Evolutionary conservation across 2,329 filamentous ascomycete genomes (phyloP), one percentile per base, ranked within the genome.

Genomic region (Thielaviopsis euricoi): DNA sequence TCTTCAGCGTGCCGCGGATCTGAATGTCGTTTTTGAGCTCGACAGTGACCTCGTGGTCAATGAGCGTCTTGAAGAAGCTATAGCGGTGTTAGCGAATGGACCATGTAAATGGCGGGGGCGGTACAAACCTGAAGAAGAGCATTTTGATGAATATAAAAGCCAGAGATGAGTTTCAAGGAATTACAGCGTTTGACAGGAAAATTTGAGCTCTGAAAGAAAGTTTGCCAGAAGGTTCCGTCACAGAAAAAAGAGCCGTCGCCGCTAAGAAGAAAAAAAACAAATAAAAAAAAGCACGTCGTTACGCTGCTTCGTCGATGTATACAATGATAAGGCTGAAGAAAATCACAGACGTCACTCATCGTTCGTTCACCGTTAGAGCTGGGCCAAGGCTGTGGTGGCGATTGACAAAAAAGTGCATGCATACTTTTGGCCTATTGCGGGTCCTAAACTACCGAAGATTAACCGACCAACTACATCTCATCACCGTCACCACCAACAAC

Each of bases 21-120:
- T 90, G 89, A 65, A 98, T 95, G 74, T 98, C 93, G 71, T 98
- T 98, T 75, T 98, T 98, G 71, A 98, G 87, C 76, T 98, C 93
- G 69, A 98, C 89, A 52, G 90, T 97, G 67, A 98, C 90, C 76
- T 94, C 85, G 65, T 93, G 86, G 76, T 96, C 93, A 70, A 96
- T 94, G 67, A 97, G 86, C 57, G 91, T 97, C 73, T 97, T 97
- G 83, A 97, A 97, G 77, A 96, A 97, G 75, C 87, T 93, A 68
- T 21, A 25, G 25, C 19, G 23, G 10, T 22, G 17, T 52, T 33
- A 57, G 54, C 49, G 37, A 49, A 48, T 2, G n/a, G 29, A 58
- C 65, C 58, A 61, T 33, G 7, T 10, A 33, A n/a, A n/a, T n/a
- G 29, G 29, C 29, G 29, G 2, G 9, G 29, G 29, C 7, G 9